Evolutionary conservation across 2,329 filamentous ascomycete genomes (phyloP).

Genomic region (Neofusicoccum parvum): DNA sequence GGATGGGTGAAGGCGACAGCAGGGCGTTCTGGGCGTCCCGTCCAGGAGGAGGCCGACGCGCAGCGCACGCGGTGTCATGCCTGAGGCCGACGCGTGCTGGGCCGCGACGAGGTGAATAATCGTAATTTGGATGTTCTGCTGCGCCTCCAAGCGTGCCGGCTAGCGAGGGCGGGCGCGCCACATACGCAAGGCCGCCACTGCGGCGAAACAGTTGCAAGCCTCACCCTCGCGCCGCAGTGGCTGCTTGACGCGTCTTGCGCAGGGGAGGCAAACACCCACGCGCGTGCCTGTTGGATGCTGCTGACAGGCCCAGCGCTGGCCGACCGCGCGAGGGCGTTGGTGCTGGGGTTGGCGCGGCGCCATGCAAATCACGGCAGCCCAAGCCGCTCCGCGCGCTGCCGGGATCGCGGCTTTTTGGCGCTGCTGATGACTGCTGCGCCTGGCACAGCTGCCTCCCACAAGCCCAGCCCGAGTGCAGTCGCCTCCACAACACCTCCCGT

Average conservation of each 20-base stretch:
- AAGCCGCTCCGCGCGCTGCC: constrained; percentile 14
- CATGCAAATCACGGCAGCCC: constrained; percentile 5
- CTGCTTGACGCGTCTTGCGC: constrained; percentile 4
- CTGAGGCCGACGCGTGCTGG: background rate
- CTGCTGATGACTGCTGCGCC: constrained; percentile 17
- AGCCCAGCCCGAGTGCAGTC: background rate
- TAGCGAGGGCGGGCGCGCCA: constrained; percentile 4
- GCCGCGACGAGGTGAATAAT: background rate
- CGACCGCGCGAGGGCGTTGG: background rate
- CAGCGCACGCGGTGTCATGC: background rate
- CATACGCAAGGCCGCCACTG: background rate
- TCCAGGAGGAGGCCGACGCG: background rate
- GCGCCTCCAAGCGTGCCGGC: background rate
- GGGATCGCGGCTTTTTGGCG: constrained; percentile 18
- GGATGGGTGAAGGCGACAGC: background rate
- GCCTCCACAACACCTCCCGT: constrained; percentile 1
- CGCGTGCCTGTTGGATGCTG: background rate
- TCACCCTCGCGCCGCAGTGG: background rate
- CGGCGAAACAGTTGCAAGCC: background rate
- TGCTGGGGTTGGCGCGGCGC: background rate
- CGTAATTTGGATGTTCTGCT: background rate
- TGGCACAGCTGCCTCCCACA: background rate
- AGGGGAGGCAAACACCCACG: background rate
- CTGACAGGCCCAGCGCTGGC: background rate
- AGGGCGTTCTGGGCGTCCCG: background rate